phyloP scores from a whole-genome alignment of 345 rosid genomes.

The Eucalyptus rudis region DNA sequence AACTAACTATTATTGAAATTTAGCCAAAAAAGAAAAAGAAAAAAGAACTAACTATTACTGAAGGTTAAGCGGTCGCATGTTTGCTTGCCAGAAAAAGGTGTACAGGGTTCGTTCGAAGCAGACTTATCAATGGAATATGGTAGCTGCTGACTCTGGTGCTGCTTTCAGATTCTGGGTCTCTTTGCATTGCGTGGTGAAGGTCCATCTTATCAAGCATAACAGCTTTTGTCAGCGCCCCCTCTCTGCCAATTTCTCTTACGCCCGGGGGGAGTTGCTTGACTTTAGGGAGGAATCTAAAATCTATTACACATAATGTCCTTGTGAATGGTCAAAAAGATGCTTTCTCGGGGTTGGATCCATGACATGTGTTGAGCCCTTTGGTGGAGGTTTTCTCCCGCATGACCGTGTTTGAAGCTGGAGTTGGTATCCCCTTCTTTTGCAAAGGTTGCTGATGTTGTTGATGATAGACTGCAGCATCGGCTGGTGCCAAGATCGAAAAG shows the following conservation, averaged over 20 bases:
- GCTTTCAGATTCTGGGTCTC: not conserved
- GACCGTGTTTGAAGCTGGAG: not conserved
- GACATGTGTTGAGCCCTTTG: not conserved
- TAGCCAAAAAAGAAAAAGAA: too few relatives aligned
- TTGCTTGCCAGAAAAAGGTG: not conserved
- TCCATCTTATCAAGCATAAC: not conserved
- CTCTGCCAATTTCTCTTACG: not conserved
- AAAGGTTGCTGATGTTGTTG: not conserved
- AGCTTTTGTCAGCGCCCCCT: not conserved
- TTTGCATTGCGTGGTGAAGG: not conserved
- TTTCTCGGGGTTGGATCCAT: not conserved
- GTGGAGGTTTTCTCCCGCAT: not conserved
- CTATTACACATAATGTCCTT: not conserved
- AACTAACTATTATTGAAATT: not conserved
- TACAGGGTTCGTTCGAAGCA: not conserved
- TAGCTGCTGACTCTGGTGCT: not conserved
- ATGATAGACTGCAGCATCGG: not conserved
- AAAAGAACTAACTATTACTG: too few relatives aligned
- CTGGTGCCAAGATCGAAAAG: not conserved
- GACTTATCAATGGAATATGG: not conserved
- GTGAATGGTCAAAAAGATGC: not conserved
- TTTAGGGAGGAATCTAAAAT: not conserved
- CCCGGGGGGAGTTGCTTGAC: not conserved
- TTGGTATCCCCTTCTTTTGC: not conserved
- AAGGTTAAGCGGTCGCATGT: not conserved